Evolutionary conservation across 306 rosid species (phyloP), one percentile per base, ranked within the genome.

Genomic region (Begonia masoniana): DNA sequence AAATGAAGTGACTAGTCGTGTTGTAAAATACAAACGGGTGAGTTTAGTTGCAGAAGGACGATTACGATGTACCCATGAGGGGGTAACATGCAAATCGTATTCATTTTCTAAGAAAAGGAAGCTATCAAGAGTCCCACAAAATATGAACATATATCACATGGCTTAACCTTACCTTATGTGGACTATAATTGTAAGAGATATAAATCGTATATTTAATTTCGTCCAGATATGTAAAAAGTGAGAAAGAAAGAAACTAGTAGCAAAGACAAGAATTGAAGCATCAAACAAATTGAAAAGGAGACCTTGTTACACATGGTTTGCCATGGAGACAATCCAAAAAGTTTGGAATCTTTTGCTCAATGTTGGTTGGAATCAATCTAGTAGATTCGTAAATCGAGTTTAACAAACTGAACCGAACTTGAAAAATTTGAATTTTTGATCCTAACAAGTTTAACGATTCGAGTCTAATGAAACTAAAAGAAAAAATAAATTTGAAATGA

Each of bases 231-330:
- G 69, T 71, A 68, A 59, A 58, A 63, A 66, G 72, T 21, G 75
- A 41, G 68, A 73, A 69, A 68, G 72, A 74, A 71, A 76, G 76
- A 78, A 79, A 76, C 3, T n/a, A n/a, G 76, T 45, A 76, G 62
- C 83, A 79, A 75, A 81, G 83, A 88, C 77, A 79, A 73, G 69
- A 63, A 73, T 61, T 59, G 26, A 46, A 58, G 71, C 64, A 80
- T 65, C 74, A 76, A 79, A 75, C 76, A 80, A 76, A 53, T 17
- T 62, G 60, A 55, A 76, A 66, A 63, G 77, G 81, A 84, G 97
- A 94, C 76, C 94, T 87, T 65, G 75, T 54, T 45, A 85, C 97
- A 89, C 97, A 89, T 85, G 95, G 81, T 63, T 77, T 79, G 68
- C 61, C 15, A 78, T 72, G 94, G 94, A 78, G 81, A 79, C 96